Evolutionary conservation across 176 grass and related monocot genomes (phyloP), one percentile per base, ranked within the genome.

Genomic region (Microstegium vimineum): DNA sequence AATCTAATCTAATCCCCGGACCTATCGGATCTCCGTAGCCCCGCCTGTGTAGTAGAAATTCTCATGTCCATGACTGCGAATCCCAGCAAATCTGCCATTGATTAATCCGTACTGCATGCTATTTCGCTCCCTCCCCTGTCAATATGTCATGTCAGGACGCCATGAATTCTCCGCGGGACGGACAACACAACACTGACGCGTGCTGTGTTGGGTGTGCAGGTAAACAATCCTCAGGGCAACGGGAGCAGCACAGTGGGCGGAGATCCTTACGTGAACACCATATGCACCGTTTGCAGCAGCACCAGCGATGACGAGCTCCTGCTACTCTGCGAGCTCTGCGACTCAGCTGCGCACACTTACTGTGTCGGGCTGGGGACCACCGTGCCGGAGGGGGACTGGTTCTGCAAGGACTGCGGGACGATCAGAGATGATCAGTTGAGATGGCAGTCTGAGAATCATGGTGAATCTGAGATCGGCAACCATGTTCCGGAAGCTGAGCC

Each of bases 351-450:
- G 16, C 91, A 97, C 70, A 89, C 91, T 4, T 92, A 90, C 49
- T 97, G 94, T 63, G 76, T 43, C 16, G 94, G 91, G 59, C 76
- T 97, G 10, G 91, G 91, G 32, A 56, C 52, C 23, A 62, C 66
- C 42, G 79, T 94, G 76, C 90, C 94, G 3, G 83, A 87, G 34
- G 94, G 81, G 15, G 94, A 94, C 67, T 97, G 94, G 94, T 94
- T 90, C 74, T 97, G 94, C 61, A 79, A 72, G 5, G 92, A 97
- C 68, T 97, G 92, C 6, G 45, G 60, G 2, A 74, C 69, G 8
- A 66, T 81, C 79, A 92, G 68, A 63, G 88, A 92, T 43, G 87
- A 88, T 27, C 88, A 94, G 46, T 89, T 73, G 59, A 89, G 85
- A 74, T 82, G 49, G 36, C 85, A 81, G 88, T 45, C 47, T 18